Conservation (phyloP, 2,329 filamentous ascomycete species). For the Alternaria sp. region DNA sequence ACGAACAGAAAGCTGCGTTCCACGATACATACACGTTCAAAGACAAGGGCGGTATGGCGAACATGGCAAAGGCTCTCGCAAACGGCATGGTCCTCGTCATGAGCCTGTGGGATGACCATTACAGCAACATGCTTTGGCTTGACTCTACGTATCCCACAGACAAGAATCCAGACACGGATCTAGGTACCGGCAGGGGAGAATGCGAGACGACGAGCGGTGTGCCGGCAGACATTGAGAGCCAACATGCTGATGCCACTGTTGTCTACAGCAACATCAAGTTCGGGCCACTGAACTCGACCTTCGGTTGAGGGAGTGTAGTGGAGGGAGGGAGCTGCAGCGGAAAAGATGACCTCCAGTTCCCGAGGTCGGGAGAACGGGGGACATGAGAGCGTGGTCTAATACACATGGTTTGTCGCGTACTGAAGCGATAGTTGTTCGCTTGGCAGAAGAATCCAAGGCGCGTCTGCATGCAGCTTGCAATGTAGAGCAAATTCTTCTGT, state of each 20-base stretch:
- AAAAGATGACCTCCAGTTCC: background rate
- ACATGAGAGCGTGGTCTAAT: background rate
- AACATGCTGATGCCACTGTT: slow-evolving; percentile 29
- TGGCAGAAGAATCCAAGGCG: background rate
- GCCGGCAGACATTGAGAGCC: slow-evolving; percentile 37
- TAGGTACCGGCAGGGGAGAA: slow-evolving; percentile 42
- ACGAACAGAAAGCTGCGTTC: slow-evolving; percentile 37
- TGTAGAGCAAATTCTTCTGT: background rate
- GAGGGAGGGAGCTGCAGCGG: background rate
- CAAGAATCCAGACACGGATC: slow-evolving; percentile 28
- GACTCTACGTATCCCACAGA: slow-evolving; percentile 67
- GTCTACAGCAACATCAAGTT: slow-evolving; percentile 41
- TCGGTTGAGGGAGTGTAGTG: slow-evolving; percentile 10
- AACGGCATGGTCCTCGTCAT: slow-evolving; percentile 69
- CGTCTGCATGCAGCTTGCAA: background rate
- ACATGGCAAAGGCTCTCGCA: slow-evolving; percentile 62
- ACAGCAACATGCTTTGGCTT: slow-evolving; percentile 75
- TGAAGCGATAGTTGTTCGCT: background rate
- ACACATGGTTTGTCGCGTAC: background rate
- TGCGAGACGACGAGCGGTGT: slow-evolving; percentile 34
- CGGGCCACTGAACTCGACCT: slow-evolving; percentile 39
- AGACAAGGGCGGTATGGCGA: slow-evolving; percentile 61
- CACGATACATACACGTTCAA: slow-evolving; percentile 56
- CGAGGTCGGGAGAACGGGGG: background rate
- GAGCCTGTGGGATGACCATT: slow-evolving; percentile 69